Evolutionary conservation across 805 yeast genomes (phyloP).

Genomic region (Danielia oregonensis): DNA sequence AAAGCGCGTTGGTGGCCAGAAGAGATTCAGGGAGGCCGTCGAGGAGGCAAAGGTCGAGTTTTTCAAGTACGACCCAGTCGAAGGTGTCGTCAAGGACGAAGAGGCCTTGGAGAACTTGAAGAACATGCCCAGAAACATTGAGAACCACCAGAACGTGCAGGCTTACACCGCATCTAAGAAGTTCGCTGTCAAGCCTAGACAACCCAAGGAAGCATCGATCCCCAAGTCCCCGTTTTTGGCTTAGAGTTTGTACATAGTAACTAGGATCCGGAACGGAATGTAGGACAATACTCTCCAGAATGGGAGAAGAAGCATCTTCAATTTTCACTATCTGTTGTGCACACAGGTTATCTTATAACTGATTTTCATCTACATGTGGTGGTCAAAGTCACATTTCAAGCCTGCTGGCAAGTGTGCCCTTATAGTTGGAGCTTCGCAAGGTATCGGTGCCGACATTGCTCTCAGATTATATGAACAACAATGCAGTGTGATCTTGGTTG

Average conservation of each 20-base stretch:
- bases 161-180: conserved; percentile 29
- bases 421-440: conserved; percentile 94
- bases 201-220: conserved; percentile 8
- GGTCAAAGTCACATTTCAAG: conserved; percentile 20
- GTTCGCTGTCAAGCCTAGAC: conserved; percentile 29
- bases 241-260: conserved; percentile 9
- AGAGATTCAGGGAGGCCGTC: conserved; percentile 58
- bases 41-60: conserved; percentile 40
- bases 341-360: no score
- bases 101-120: conserved; percentile 24
- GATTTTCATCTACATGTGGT: conserved; percentile 19
- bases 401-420: conserved; percentile 56
- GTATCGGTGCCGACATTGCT: conserved; percentile 82
- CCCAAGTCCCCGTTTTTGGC: conserved; percentile 34
- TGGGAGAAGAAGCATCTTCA: no score
- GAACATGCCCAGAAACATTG: conserved; percentile 29
- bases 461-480: conserved; percentile 47
- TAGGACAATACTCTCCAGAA: no score
- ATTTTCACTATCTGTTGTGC: no score
- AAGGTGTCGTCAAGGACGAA: conserved; percentile 21
- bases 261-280: neutral
- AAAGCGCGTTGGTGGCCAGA: conserved; percentile 47
- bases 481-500: conserved; percentile 69
- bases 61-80: conserved; percentile 31
- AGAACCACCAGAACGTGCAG: conserved; percentile 20